phyloP scores from a whole-genome alignment of 352 stramenopile genomes.

The Phytophthora sojae region DNA sequence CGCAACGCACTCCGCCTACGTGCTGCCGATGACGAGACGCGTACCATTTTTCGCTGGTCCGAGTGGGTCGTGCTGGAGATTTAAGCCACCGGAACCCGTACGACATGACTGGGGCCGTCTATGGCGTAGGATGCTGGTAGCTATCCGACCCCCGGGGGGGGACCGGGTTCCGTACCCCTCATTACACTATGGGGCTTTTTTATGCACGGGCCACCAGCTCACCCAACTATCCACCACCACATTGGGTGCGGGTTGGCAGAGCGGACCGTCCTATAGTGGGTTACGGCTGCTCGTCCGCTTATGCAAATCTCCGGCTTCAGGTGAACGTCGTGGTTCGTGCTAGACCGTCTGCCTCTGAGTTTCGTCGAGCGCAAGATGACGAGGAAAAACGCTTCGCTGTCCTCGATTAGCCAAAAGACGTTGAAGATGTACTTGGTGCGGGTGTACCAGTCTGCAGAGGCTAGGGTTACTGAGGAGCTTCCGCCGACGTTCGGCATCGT shows the following conservation, averaged over 20 bases:
- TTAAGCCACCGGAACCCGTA: too few relatives aligned
- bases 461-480: constrained; percentile 13
- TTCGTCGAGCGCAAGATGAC: constrained; percentile 12
- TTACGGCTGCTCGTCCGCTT: too few relatives aligned
- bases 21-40: constrained; percentile 3
- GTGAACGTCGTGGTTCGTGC: neutral
- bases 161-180: too few relatives aligned
- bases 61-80: neutral
- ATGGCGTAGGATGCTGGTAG: too few relatives aligned
- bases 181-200: too few relatives aligned
- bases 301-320: too few relatives aligned
- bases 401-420: constrained; percentile 7
- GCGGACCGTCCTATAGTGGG: too few relatives aligned
- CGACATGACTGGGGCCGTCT: too few relatives aligned
- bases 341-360: constrained; percentile 3
- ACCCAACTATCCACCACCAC: too few relatives aligned
- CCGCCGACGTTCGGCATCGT: constrained; percentile 21
- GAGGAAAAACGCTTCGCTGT: neutral
- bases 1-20: constrained; percentile 7
- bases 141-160: too few relatives aligned
- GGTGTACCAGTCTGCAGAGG: constrained; percentile 3
- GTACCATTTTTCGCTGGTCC: constrained; percentile 9
- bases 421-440: constrained; percentile 11
- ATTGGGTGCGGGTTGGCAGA: too few relatives aligned
- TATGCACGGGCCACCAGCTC: too few relatives aligned